These are phyloP conservation scores for Jimgerdemannia flammicorona DNA, from an alignment of 192 early-diverging fungal genomes.

Conservation along the genomic window DNA sequence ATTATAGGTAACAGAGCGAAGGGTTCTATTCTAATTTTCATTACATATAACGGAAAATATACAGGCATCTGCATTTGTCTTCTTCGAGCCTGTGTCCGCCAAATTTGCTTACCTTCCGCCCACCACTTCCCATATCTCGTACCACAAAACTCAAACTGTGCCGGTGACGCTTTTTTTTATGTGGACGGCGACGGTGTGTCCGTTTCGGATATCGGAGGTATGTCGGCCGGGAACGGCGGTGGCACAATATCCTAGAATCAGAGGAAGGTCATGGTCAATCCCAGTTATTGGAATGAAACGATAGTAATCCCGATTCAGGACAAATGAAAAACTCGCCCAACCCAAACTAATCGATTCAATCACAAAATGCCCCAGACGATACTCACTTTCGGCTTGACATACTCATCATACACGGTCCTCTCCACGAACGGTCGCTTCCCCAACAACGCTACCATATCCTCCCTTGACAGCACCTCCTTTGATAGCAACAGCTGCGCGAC, in stretches of 20 bases:
- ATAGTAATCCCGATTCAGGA: not conserved
- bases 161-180: not conserved
- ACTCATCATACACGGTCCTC: slow-evolving; percentile 67
- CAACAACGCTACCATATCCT: slow-evolving; percentile 91
- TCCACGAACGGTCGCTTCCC: slow-evolving; percentile 83
- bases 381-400: slow-evolving; percentile 31
- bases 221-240: not conserved
- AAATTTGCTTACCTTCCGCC: too few species aligned
- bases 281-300: not conserved
- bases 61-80: too few species aligned
- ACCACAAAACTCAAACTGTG: too few species aligned
- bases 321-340: not conserved
- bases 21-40: too few species aligned
- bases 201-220: not conserved
- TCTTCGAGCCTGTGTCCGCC: too few species aligned
- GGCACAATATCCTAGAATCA: not conserved
- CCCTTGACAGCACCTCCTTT: slow-evolving; percentile 95
- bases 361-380: not conserved
- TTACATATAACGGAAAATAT: too few species aligned
- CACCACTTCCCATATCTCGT: too few species aligned
- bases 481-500: slow-evolving; percentile 89
- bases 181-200: not conserved
- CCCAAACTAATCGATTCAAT: not conserved
- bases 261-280: not conserved
- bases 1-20: too few species aligned